A percentile compares a stretch with the other conserved stretches of the same genome.
Evolutionary conservation across 805 yeast genomes (phyloP).

Genomic region (Saturnispora besseyi): DNA sequence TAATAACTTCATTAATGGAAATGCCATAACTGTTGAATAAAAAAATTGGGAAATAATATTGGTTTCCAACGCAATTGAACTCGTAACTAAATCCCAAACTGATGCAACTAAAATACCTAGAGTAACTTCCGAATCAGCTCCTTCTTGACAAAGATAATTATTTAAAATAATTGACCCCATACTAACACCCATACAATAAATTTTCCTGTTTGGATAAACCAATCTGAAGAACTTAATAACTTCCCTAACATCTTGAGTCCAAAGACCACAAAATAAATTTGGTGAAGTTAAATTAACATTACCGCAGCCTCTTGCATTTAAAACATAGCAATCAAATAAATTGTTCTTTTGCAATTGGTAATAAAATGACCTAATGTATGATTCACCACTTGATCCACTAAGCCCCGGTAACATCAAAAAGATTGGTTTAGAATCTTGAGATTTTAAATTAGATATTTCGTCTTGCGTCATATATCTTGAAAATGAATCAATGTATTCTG

Average conservation of each 20-base stretch:
- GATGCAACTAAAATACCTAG: constrained; percentile 54
- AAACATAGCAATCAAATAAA: constrained; percentile 56
- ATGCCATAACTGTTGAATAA: constrained; percentile 45
- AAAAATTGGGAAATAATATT: constrained; percentile 35
- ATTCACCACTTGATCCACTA: constrained; percentile 80
- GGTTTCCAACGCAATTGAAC: constrained; percentile 36
- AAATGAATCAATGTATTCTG: constrained; percentile 35
- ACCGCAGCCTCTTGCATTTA: constrained; percentile 73
- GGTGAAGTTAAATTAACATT: constrained; percentile 61
- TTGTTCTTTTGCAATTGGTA: constrained; percentile 26
- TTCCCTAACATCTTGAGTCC: constrained; percentile 61
- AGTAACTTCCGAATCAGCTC: constrained; percentile 34
- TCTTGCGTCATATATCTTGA: constrained; percentile 42
- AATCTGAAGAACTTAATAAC: constrained; percentile 41
- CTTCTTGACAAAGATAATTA: constrained; percentile 64
- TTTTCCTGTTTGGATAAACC: constrained; percentile 51
- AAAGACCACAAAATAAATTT: constrained; percentile 56
- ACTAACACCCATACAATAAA: constrained; percentile 70
- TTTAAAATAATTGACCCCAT: constrained; percentile 67
- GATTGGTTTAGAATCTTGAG: constrained; percentile 42
- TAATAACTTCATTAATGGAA: constrained; percentile 37
- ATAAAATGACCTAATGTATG: constrained; percentile 56
- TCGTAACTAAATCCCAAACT: constrained; percentile 65
- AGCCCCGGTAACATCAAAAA: constrained; percentile 65
- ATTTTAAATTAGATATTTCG: constrained; percentile 32